phyloP scores from a whole-genome alignment of 2,329 filamentous ascomycete genomes.

The Nigrospora sphaerica region DNA sequence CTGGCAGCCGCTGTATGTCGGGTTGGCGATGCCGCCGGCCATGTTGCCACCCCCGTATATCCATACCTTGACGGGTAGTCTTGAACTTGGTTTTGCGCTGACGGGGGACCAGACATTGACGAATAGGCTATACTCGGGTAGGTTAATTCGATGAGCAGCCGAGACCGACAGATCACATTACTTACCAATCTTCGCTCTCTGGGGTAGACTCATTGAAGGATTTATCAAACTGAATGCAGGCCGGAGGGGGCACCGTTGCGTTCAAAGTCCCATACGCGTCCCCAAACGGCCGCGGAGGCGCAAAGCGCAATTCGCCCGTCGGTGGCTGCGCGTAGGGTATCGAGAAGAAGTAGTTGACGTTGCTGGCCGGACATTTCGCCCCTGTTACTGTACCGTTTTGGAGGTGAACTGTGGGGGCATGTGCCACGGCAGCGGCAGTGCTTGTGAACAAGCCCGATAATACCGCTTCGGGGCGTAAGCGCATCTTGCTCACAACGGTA shows the following conservation, averaged over 20 bases:
- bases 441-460: neutral
- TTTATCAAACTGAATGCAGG: constrained; percentile 11
- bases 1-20: constrained; percentile 15
- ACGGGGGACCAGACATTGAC: constrained; percentile 11
- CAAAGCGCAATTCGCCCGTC: constrained; percentile 9
- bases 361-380: constrained; percentile 7
- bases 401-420: constrained; percentile 1
- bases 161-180: neutral
- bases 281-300: constrained; percentile 8
- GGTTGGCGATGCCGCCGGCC: constrained; percentile 13
- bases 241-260: constrained; percentile 6
- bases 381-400: constrained; percentile 8
- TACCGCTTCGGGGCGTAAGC: neutral
- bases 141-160: neutral
- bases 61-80: constrained; percentile 18
- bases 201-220: constrained; percentile 6
- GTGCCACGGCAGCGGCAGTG: neutral
- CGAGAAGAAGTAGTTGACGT: constrained; percentile 11
- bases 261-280: constrained; percentile 6
- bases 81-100: constrained; percentile 8
- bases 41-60: constrained; percentile 15
- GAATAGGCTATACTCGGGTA: constrained; percentile 8
- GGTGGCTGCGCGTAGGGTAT: constrained; percentile 14
- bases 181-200: constrained; percentile 12
- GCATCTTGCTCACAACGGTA: neutral